A percentile compares a stretch with the other conserved stretches of the same genome.
These are phyloP conservation scores for Rhytidiadelphus loreus DNA, from an alignment of 225 moss, liverwort and hornwort species.

Conservation along the genomic window DNA sequence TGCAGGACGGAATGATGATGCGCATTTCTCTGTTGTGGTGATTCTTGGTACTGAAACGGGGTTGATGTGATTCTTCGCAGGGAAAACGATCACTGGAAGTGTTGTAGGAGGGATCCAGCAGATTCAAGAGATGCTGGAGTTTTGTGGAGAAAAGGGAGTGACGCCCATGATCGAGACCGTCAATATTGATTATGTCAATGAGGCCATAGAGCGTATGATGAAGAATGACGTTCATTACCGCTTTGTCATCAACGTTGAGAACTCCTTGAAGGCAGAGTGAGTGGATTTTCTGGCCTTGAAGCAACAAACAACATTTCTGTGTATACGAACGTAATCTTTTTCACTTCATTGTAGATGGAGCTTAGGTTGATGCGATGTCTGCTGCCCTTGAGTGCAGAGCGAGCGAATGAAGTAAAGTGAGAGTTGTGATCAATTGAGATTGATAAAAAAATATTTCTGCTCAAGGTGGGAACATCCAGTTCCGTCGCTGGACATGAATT, in stretches of 20 bases:
- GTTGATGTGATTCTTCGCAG: too few relatives aligned
- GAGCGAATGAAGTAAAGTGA: neutral
- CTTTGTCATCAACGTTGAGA: conserved; percentile 56
- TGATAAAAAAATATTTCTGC: neutral
- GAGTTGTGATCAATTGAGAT: neutral
- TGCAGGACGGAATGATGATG: too few relatives aligned
- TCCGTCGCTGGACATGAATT: neutral
- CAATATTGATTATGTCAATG: conserved; percentile 35
- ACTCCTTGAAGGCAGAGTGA: conserved; percentile 26
- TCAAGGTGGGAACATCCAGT: neutral
- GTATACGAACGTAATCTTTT: neutral
- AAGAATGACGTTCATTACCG: conserved; percentile 58
- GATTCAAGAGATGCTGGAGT: conserved; percentile 55
- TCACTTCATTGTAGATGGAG: too few relatives aligned
- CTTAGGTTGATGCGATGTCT: neutral
- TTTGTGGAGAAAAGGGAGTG: conserved; percentile 38
- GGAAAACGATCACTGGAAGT: too few relatives aligned
- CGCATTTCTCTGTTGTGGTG: too few relatives aligned
- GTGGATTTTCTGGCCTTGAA: neutral
- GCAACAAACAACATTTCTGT: too few relatives aligned
- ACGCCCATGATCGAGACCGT: conserved; percentile 46
- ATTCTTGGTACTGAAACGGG: too few relatives aligned
- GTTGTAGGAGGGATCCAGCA: neutral
- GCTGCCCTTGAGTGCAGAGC: neutral
- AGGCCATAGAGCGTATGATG: conserved; percentile 27